Conservation (phyloP, 441 rosid genomes). For the Adansonia gregorii region DNA sequence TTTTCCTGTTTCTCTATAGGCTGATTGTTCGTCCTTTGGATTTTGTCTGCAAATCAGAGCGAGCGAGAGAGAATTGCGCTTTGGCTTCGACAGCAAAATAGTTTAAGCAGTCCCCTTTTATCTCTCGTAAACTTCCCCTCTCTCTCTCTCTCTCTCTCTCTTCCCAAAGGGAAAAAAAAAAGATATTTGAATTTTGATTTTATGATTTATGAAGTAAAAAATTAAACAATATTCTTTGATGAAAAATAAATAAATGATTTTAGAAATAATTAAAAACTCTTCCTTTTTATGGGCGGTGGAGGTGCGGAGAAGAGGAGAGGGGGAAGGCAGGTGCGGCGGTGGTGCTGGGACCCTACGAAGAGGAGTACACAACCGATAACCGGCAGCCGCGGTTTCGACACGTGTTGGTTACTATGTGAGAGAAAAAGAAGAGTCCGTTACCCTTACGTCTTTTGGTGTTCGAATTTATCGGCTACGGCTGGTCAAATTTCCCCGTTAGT, state of each 20-base stretch:
- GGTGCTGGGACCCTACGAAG: slow-evolving; percentile 27
- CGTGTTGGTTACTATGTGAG: slow-evolving; percentile 37
- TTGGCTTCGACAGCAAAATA: slow-evolving; percentile 52
- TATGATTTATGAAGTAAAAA: background rate
- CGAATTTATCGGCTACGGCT: background rate
- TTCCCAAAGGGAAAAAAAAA: background rate
- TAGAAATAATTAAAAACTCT: background rate
- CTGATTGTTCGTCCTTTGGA: slow-evolving; percentile 46
- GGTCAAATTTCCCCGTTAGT: slow-evolving; percentile 9
- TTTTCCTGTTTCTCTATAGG: slow-evolving; percentile 12
- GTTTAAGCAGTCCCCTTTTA: slow-evolving; percentile 40
- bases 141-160: background rate
- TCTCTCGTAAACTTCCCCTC: slow-evolving; percentile 24
- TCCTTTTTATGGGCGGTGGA: background rate
- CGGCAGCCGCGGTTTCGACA: slow-evolving; percentile 32
- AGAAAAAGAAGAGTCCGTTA: slow-evolving; percentile 26
- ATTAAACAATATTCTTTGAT: background rate
- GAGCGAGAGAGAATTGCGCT: slow-evolving; percentile 33
- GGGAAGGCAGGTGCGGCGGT: slow-evolving; percentile 14
- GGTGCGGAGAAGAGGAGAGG: slow-evolving; percentile 6
- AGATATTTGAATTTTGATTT: background rate
- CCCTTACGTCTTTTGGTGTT: slow-evolving; percentile 28
- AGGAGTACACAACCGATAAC: slow-evolving; percentile 31
- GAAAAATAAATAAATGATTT: background rate
- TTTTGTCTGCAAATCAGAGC: slow-evolving; percentile 80